phyloP scores from a whole-genome alignment of 352 stramenopile species.

The Globisporangium heterothallicum region DNA sequence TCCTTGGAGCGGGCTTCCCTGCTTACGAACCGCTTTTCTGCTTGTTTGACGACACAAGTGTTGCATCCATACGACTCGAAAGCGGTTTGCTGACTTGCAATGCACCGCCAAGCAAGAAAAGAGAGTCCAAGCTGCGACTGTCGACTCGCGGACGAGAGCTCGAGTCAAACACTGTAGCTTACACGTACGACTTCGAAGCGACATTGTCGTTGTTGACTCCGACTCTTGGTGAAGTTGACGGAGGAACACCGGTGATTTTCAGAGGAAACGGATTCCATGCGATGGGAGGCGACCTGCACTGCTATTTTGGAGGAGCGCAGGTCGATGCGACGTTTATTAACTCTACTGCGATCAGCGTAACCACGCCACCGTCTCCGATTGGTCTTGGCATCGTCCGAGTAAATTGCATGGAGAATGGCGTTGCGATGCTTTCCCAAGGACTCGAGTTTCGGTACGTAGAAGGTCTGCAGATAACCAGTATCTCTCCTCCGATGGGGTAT shows the following conservation, averaged over 20 bases:
- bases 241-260: slow-evolving; percentile 7
- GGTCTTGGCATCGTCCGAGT: not conserved
- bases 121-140: not conserved
- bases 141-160: not conserved
- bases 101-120: not conserved
- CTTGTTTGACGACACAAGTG: slow-evolving; percentile 1
- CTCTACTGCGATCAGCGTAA: slow-evolving; percentile 1
- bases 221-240: slow-evolving; percentile 1
- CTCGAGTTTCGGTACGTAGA: slow-evolving; percentile 9
- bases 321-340: slow-evolving; percentile 4
- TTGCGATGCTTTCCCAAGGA: not conserved
- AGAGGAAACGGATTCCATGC: slow-evolving; percentile 4
- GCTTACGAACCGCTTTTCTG: slow-evolving; percentile 6
- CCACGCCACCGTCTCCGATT: not conserved
- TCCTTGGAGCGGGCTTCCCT: not conserved
- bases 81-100: not conserved
- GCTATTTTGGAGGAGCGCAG: slow-evolving; percentile 1
- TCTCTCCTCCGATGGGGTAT: slow-evolving; percentile 4
- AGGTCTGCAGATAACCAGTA: not conserved
- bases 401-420: slow-evolving; percentile 1
- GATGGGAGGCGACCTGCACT: not conserved
- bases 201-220: not conserved
- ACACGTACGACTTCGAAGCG: not conserved
- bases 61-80: not conserved
- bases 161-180: slow-evolving; percentile 3